Base-by-base conservation (phyloP, 495 filamentous ascomycete genomes). In the Thermothielavioides terrestris region DNA sequence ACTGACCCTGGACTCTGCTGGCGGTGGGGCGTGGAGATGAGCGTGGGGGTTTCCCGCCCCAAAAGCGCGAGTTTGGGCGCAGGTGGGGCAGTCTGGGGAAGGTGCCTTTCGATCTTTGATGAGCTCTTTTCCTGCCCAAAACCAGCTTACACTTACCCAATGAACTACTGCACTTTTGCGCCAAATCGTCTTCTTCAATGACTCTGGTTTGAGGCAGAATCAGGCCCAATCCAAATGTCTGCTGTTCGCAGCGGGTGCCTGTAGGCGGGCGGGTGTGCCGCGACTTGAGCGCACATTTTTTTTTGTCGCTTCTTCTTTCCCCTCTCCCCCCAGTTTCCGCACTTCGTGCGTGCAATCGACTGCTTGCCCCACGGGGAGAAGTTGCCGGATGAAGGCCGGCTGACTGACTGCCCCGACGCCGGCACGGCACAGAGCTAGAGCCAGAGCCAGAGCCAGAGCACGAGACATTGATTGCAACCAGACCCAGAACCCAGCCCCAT, bases 21-120 rank as follows among this genome's bases (percentile, higher is more conserved):
- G 42, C 21, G 6, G 50, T 46, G 57, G 50, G 42, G 54, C 31
- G 54, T 60, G 57, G 58, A 57, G 58, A 57, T 61, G 51, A 49
- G 55, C 50, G 58, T 60, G 57, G 49, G 56, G 52, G 52, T 46
- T 36, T 42, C 25, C 23, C 20, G 8, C 14, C n/a, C n/a, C n/a
- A n/a, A n/a, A n/a, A n/a, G n/a, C n/a, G n/a, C n/a, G n/a, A 6
- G 43, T 11, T 22, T 49, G 45, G 49, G 35, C 23, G 27, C 21
- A 22, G 27, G n/a, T 27, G 40, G 27, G 35, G 35, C 28, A 42
- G 40, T 56, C 49, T 53, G 53, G 57, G 57, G 53, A 59, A 59
- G 42, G 30, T 17, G 42, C 45, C 47, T 37, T 39, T 25, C 40
- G 23, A 15, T 18, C 44, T 20, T 51, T 37, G n/a, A n/a, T n/a